Evolutionary conservation across 768 basidiomycete genomes (phyloP), one percentile per base, ranked within the genome.

Genomic region (Termitomyces sp.): DNA sequence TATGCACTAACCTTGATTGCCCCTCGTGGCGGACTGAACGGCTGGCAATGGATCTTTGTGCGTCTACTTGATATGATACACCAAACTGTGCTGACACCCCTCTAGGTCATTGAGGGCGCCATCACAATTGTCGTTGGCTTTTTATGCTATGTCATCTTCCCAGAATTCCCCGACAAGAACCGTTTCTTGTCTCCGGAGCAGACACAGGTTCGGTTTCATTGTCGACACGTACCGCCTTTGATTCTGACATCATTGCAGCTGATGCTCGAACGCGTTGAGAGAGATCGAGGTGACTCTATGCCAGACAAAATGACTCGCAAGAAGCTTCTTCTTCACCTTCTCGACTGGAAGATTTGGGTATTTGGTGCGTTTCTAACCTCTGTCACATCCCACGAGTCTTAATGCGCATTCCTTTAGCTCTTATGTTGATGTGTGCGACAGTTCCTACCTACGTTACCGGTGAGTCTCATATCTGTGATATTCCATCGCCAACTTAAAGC

Each of bases 391-490:
- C 28, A 26, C 10, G 16, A 36, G 41, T 49, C 43, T n/a, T 20
- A n/a, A 33, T 7, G n/a, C 11, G 18, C 14, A 10, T 54, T n/a
- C 8, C 7, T 49, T 20, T 45, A 68, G 74, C 69, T 5, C 54
- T 74, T 26, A 74, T 77, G 74, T 74, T 74, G 57, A 65, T 75
- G 66, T 68, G 67, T 40, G 62, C 71, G 5, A 72, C 72, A 4
- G 67, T 73, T 63, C 74, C 75, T 9, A 72, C 73, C 9, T 75
- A 75, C 54, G 74, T 70, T 3, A 70, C 72, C 36, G 69, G 63
- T 63, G 20, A 59, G 60, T 62, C 24, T 22, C 2, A 7, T n/a
- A 18, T 41, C n/a, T 9, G n/a, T 41, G 5, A 41, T 40, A n/a
- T n/a, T 41, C n/a, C 20, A 41, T 20, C n/a, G n/a, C n/a, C 8